These are phyloP conservation scores for Penicillium silybi DNA, from an alignment of 495 filamentous ascomycete genomes.

Conservation along the genomic window DNA sequence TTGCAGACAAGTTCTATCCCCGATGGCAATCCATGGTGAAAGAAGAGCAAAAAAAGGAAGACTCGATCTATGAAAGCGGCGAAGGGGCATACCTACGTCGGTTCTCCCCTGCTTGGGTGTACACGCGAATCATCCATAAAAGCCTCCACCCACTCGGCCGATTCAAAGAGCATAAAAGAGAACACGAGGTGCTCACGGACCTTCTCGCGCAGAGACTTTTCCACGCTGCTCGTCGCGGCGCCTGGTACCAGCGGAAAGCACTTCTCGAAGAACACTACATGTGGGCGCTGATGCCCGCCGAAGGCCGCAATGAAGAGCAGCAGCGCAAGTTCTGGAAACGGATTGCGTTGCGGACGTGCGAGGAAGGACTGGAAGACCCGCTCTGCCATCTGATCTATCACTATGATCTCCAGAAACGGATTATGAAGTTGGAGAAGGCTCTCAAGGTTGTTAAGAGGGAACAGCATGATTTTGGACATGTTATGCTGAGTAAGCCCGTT, in stretches of 20 bases:
- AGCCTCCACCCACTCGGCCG: slow-evolving; percentile 74
- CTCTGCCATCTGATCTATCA: slow-evolving; percentile 89
- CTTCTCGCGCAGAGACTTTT: slow-evolving; percentile 80
- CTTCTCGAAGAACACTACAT: slow-evolving; percentile 95
- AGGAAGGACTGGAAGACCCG: slow-evolving; percentile 78
- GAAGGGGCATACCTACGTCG: slow-evolving; percentile 90
- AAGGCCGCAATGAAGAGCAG: slow-evolving; percentile 51
- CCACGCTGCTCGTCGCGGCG: slow-evolving; percentile 77
- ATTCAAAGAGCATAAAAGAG: slow-evolving; percentile 73
- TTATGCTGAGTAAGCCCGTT: slow-evolving; percentile 66
- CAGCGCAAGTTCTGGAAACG: slow-evolving; percentile 83
- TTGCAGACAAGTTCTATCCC: slow-evolving; percentile 72
- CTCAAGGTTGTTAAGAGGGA: slow-evolving; percentile 79
- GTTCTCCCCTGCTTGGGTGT: slow-evolving; percentile 89
- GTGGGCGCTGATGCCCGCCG: slow-evolving; percentile 53
- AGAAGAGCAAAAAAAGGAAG: slow-evolving; percentile 79
- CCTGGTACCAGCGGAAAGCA: slow-evolving; percentile 96
- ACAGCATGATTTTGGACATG: slow-evolving; percentile 91
- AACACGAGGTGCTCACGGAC: slow-evolving; percentile 70
- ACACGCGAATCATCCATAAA: slow-evolving; percentile 91
- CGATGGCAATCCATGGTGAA: slow-evolving; percentile 72
- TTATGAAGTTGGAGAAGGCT: slow-evolving; percentile 80
- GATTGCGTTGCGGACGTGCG: slow-evolving; percentile 77
- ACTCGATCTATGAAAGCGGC: slow-evolving; percentile 71
- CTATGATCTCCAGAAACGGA: slow-evolving; percentile 89